Conservation (phyloP, 208 protist species). For the Zelonia costaricensis region DNA sequence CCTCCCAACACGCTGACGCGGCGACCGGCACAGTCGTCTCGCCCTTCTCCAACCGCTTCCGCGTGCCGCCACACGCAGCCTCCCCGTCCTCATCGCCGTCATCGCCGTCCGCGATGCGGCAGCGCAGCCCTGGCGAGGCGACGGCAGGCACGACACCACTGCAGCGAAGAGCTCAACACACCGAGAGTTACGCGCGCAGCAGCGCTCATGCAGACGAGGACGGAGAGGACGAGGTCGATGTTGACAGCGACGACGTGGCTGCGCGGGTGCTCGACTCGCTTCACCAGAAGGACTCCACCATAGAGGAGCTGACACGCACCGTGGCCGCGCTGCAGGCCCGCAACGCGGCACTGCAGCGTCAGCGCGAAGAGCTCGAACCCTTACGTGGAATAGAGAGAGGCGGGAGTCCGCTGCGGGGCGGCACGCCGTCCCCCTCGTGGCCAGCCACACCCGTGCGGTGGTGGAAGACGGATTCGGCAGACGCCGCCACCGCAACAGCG, state of each 20-base stretch:
- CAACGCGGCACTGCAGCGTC: conserved; percentile 8
- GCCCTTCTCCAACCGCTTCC: neutral
- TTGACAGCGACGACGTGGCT: conserved; percentile 24
- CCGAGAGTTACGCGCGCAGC: neutral
- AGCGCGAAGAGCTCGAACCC: no score
- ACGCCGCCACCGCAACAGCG: no score
- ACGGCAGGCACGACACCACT: neutral
- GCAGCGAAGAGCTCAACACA: neutral
- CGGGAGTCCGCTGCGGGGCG: no score
- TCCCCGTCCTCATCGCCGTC: neutral
- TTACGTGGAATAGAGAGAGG: no score
- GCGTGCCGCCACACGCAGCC: neutral
- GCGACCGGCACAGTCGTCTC: no score
- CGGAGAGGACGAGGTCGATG: conserved; percentile 10
- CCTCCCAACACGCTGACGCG: no score
- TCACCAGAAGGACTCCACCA: conserved; percentile 28
- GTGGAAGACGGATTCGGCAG: conserved; percentile 21
- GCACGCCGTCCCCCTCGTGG: conserved; percentile 20
- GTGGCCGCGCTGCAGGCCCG: conserved; percentile 5
- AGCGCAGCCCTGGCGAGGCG: neutral
- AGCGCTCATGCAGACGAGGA: neutral
- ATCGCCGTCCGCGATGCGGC: neutral
- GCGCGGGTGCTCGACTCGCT: conserved; percentile 28
- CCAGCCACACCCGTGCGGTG: conserved; percentile 25
- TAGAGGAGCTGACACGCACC: conserved; percentile 16